Conservation (phyloP, 805 yeast species). For the Kuraishia capsulata region DNA sequence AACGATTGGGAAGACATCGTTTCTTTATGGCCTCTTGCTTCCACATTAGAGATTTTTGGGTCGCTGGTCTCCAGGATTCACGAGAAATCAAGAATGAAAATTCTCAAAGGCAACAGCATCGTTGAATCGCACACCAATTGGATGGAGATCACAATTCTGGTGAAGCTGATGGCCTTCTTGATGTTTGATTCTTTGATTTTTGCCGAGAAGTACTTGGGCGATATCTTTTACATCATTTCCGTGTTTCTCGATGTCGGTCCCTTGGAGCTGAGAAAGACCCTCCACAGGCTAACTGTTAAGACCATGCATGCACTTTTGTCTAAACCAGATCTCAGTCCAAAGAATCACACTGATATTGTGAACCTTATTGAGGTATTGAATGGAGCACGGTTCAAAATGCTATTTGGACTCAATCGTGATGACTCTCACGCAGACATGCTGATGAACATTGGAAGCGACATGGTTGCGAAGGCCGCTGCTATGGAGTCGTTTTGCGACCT, state of each 20-base stretch:
- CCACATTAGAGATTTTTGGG: conserved; percentile 68
- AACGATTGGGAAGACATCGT: conserved; percentile 57
- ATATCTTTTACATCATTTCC: conserved; percentile 58
- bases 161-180: conserved; percentile 51
- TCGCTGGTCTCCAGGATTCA: conserved; percentile 50
- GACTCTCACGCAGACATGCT: conserved; percentile 14
- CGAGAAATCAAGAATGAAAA: conserved; percentile 40
- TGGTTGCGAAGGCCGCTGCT: conserved; percentile 32
- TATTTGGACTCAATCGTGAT: conserved; percentile 61
- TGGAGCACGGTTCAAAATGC: conserved; percentile 58
- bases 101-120: conserved; percentile 34
- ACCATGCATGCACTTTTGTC: conserved; percentile 61
- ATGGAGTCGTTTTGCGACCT: conserved; percentile 53
- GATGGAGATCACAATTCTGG: conserved; percentile 63
- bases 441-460: conserved; percentile 17
- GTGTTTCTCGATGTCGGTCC: conserved; percentile 45
- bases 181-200: conserved; percentile 61
- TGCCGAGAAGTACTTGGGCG: conserved; percentile 61
- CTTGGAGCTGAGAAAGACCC: conserved; percentile 46
- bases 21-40: conserved; percentile 51
- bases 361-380: conserved; percentile 36
- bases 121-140: conserved; percentile 47
- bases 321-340: conserved; percentile 38
- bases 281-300: conserved; percentile 56
- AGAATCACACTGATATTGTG: conserved; percentile 31